Base-by-base conservation (phyloP, 768 basidiomycete species). In the Podaxis pistillaris region DNA sequence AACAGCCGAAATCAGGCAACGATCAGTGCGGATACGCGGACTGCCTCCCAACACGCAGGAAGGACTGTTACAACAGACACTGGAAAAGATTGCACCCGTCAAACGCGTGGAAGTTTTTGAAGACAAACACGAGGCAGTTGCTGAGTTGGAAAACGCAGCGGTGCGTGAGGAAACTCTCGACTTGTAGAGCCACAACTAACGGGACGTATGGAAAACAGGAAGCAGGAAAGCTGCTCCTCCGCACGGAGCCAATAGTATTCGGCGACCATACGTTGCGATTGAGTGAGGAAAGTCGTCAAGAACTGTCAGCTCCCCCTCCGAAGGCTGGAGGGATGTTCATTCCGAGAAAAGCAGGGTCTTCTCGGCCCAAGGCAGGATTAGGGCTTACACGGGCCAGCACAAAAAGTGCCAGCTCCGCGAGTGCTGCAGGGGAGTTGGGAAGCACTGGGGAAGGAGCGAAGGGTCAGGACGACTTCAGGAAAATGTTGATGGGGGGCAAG, bases 381-480 rank as follows among this genome's bases (percentile, higher is more conserved):
- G 90, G 90, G 1, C 83, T 82, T 64, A 66, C 75, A 12, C 73
- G 74, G 19, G 57, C 69, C 8, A 58, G 60, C 64, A 56, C 63
- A n/a, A 65, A 55, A 60, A 19, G 11, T 17, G 51, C 30, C n/a
- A 65, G 55, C 33, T 30, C 40, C n/a, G 30, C 57, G 22, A 56
- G 53, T 15, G 50, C 67, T 38, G 58, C 71, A 0, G 51, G 69
- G 36, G 63, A 67, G 37, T 67, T 68, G 58, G 44, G 69, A 22
- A 38, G 68, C 26, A 62, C 71, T 22, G 50, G 70, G 11, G 62
- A 73, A 7, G 62, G 68, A 1, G 79, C 76, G 30, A 88, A 83
- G 71, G 84, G 85, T 1, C 94, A 95, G 71, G 88, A 94, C 67
- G 92, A 92, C 68, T 96, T 96, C 73, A 79, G 94, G 62, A 92